Percentiles rank a stretch among this genome's conserved stretches.
phyloP scores from a whole-genome alignment of 768 basidiomycete species.

The Astraeus odoratus region DNA sequence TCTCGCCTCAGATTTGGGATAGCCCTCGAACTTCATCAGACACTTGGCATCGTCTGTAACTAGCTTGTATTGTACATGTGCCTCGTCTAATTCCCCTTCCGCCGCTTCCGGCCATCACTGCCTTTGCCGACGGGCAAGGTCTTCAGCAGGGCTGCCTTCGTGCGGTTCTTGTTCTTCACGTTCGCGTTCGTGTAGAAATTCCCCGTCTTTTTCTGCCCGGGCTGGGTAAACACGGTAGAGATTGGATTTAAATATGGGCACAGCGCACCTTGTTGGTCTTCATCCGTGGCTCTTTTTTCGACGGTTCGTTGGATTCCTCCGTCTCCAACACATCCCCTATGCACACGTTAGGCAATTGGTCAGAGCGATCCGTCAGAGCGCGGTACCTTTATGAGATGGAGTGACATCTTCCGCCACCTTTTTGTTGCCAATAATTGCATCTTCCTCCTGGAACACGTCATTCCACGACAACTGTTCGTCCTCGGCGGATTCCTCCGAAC shows the following conservation, averaged over 20 bases:
- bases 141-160: slow-evolving; percentile 54
- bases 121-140: slow-evolving; percentile 48
- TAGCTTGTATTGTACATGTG: slow-evolving; percentile 10
- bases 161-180: slow-evolving; percentile 82
- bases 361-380: slow-evolving; percentile 5
- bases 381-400: slow-evolving; percentile 15
- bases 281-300: slow-evolving; percentile 71
- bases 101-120: slow-evolving; percentile 34
- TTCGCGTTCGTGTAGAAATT: slow-evolving; percentile 87
- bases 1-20: no score
- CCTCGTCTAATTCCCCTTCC: slow-evolving; percentile 4
- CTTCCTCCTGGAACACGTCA: not conserved
- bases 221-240: slow-evolving; percentile 7
- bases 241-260: not conserved
- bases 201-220: slow-evolving; percentile 66
- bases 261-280: slow-evolving; percentile 85
- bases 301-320: slow-evolving; percentile 26
- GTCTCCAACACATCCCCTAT: slow-evolving; percentile 27
- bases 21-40: no score
- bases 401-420: slow-evolving; percentile 2
- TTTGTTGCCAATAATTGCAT: not conserved
- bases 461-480: slow-evolving; percentile 21
- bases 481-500: slow-evolving; percentile 36
- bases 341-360: slow-evolving; percentile 6
- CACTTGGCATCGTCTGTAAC: no score